Conservation (phyloP, 768 basidiomycete species). For the Cubamyces lactineus region DNA sequence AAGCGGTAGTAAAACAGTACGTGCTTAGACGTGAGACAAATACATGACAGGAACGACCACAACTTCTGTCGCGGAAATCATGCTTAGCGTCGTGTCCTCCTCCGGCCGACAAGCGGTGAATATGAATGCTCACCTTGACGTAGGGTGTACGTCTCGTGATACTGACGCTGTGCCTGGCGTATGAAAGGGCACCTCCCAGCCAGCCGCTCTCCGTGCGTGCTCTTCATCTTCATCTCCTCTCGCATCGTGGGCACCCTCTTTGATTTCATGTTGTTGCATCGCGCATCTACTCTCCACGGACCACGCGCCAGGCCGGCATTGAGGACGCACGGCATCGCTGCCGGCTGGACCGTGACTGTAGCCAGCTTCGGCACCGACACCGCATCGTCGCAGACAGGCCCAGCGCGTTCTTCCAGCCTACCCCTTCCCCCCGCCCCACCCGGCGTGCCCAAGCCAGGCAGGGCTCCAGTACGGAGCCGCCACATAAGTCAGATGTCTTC, state of each 20-base stretch:
- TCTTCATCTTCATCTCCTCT: constrained; percentile 1
- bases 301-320: background rate
- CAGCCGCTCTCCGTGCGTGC: background rate
- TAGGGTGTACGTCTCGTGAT: constrained; percentile 16
- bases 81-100: background rate
- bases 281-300: background rate
- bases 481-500: constrained; percentile 84
- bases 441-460: constrained; percentile 63
- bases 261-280: background rate
- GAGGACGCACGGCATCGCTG: background rate
- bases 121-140: constrained; percentile 16
- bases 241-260: constrained; percentile 2
- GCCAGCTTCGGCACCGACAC: background rate
- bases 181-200: background rate
- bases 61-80: background rate
- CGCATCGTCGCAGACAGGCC: background rate
- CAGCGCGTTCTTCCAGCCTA: constrained; percentile 4
- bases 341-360: background rate
- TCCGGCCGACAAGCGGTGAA: background rate
- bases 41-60: constrained; percentile 15
- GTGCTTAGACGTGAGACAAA: constrained; percentile 13
- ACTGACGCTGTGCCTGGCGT: constrained; percentile 14
- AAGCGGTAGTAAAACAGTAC: constrained; percentile 9
- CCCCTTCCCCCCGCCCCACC: constrained; percentile 56
- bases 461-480: constrained; percentile 82